Percentiles rank a stretch among this genome's conserved stretches.
Evolutionary conservation across 306 rosid genomes (phyloP).

Genomic region (Castanea sativa): DNA sequence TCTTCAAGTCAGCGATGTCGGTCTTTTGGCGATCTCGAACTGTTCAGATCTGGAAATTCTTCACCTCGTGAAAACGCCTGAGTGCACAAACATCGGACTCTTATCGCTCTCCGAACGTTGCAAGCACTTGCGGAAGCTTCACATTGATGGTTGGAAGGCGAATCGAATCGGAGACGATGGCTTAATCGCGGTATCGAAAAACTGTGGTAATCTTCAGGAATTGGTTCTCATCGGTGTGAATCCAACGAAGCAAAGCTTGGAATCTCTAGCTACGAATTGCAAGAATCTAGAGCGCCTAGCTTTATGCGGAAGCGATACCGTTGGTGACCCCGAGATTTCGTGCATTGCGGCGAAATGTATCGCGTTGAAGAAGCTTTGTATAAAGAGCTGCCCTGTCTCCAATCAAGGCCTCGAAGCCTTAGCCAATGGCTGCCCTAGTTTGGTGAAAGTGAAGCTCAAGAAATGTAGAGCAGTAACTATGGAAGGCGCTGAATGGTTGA

Average conservation of each 20-base stretch:
- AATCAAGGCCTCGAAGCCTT: conserved; percentile 77
- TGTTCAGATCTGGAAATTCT: conserved; percentile 74
- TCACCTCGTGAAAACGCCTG: conserved; percentile 91
- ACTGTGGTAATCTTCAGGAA: conserved; percentile 81
- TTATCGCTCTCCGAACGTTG: conserved; percentile 72
- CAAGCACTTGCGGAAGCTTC: conserved; percentile 82
- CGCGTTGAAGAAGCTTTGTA: conserved; percentile 93
- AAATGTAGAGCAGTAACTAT: conserved; percentile 82
- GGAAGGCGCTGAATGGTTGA: conserved; percentile 84
- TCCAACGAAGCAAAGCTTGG: conserved; percentile 80
- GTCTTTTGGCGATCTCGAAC: conserved; percentile 70
- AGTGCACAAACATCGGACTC: conserved; percentile 80
- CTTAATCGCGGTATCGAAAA: conserved; percentile 68
- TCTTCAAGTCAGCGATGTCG: conserved; percentile 78
- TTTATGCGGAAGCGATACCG: conserved; percentile 87
- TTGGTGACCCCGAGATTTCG: conserved; percentile 82
- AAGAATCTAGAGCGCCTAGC: conserved; percentile 85
- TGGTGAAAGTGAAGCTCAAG: conserved; percentile 96
- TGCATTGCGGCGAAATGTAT: conserved; percentile 86
- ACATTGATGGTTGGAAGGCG: conserved; percentile 93
- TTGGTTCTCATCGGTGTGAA: conserved; percentile 88
- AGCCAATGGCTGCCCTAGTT: conserved; percentile 87
- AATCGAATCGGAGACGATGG: conserved; percentile 91
- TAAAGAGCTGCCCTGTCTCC: conserved; percentile 90
- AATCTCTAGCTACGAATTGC: conserved; percentile 77